These are phyloP conservation scores for Camellia japonica DNA, from an alignment of 148 eudicot species.

Conservation along the genomic window DNA sequence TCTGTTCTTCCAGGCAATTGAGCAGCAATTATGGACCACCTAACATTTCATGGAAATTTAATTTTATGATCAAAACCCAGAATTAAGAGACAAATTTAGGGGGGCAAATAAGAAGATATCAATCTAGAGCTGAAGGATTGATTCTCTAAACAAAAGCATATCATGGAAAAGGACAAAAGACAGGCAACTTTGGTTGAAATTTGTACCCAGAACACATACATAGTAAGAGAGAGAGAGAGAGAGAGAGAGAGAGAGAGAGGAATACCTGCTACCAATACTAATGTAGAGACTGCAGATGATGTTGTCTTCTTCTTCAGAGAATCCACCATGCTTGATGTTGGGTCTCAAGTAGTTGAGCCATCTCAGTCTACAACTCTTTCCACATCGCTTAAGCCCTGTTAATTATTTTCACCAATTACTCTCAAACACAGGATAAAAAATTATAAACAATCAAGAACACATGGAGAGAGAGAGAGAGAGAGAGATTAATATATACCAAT, in stretches of 20 bases:
- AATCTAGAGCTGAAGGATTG: conserved; percentile 13
- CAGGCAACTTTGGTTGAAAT: conserved; percentile 7
- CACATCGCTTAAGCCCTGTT: conserved; percentile 90
- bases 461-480: neutral
- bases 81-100: neutral
- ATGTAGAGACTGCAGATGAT: conserved; percentile 86
- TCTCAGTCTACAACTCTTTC: conserved; percentile 91
- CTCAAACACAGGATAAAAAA: neutral
- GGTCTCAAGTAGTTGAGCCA: conserved; percentile 95
- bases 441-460: neutral
- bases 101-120: neutral
- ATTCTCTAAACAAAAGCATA: conserved; percentile 16
- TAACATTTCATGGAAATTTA: conserved; percentile 12
- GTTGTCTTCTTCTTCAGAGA: conserved; percentile 93
- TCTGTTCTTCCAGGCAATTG: conserved; percentile 97
- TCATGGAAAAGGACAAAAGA: conserved; percentile 18
- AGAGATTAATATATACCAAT: conserved; percentile 43
- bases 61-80: neutral
- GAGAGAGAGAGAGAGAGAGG: conserved; percentile 19
- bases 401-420: neutral
- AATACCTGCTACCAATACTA: conserved; percentile 93
- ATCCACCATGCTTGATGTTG: conserved; percentile 92
- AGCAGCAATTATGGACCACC: conserved; percentile 99
- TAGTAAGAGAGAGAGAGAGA: conserved; percentile 14
- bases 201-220: neutral